These are phyloP conservation scores for Nothomitra cinnamomea DNA, from an alignment of 2,329 filamentous ascomycete species.

Conservation along the genomic window DNA sequence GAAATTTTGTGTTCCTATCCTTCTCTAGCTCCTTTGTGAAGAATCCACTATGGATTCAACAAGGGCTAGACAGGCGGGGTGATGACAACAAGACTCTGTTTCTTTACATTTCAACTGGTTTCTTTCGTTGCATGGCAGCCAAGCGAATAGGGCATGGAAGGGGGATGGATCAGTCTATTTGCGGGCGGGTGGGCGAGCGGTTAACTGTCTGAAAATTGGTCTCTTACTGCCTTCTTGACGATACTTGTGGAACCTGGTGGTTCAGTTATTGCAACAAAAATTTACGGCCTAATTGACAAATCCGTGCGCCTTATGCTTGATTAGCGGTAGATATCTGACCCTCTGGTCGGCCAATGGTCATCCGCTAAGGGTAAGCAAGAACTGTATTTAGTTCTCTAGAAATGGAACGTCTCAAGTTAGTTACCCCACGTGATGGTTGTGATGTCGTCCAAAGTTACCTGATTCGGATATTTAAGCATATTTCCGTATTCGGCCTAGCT, in stretches of 20 bases:
- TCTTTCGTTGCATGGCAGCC: background rate
- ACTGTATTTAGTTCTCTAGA: too few species aligned
- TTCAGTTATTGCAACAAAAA: background rate
- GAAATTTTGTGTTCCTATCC: background rate
- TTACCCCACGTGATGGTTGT: background rate
- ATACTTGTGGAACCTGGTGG: background rate
- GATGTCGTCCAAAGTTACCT: constrained; percentile 3
- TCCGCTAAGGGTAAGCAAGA: too few species aligned
- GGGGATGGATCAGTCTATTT: background rate
- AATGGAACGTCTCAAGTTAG: too few species aligned
- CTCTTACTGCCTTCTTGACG: background rate
- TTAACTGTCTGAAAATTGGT: background rate
- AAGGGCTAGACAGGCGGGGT: background rate
- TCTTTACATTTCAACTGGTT: background rate
- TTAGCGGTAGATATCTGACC: too few species aligned
- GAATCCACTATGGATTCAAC: background rate
- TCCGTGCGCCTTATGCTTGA: background rate
- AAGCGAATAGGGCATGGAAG: background rate
- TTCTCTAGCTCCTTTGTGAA: background rate
- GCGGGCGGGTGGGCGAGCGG: background rate
- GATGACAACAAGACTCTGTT: background rate
- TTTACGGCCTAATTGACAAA: constrained; percentile 4
- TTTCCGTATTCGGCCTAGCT: background rate
- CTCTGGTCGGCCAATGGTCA: too few species aligned
- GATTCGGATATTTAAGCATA: background rate